A percentile compares a stretch with the other conserved stretches of the same genome.
Conservation (phyloP, 192 early-diverging fungal species). For the Jimgerdemannia lactiflua region DNA sequence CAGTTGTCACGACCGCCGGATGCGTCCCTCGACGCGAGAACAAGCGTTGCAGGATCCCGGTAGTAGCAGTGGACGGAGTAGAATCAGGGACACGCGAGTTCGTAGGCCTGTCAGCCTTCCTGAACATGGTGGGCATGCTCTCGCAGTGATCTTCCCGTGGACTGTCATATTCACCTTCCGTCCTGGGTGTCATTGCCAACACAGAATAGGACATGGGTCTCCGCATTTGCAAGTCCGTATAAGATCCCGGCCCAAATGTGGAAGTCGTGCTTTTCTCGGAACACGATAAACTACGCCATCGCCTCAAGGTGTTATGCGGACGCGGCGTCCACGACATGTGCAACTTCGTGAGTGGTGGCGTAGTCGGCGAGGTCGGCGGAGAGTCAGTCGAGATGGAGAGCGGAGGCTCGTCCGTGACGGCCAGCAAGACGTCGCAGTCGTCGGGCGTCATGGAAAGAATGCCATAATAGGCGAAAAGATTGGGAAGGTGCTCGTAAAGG, state of each 20-base stretch:
- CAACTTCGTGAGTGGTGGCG: background rate
- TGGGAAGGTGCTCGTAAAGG: background rate
- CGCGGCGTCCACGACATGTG: background rate
- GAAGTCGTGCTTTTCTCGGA: background rate
- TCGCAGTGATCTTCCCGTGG: background rate
- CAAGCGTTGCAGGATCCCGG: no score
- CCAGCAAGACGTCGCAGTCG: background rate
- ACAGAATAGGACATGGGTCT: background rate
- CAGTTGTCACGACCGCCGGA: no score
- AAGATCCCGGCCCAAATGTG: background rate
- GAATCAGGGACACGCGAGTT: no score
- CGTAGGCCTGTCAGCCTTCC: no score
- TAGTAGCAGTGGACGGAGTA: no score
- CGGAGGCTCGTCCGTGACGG: background rate
- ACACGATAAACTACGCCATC: background rate
- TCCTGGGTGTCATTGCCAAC: background rate
- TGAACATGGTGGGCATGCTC: no score
- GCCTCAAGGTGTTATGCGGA: background rate
- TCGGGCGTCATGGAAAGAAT: background rate
- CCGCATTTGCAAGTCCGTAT: background rate
- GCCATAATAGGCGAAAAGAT: background rate
- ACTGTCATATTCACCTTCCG: background rate
- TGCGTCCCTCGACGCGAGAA: no score
- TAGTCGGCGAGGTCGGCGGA: background rate
- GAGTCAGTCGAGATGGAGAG: background rate